Conservation (phyloP, 306 rosid genomes). For the Glycine latifolia region DNA sequence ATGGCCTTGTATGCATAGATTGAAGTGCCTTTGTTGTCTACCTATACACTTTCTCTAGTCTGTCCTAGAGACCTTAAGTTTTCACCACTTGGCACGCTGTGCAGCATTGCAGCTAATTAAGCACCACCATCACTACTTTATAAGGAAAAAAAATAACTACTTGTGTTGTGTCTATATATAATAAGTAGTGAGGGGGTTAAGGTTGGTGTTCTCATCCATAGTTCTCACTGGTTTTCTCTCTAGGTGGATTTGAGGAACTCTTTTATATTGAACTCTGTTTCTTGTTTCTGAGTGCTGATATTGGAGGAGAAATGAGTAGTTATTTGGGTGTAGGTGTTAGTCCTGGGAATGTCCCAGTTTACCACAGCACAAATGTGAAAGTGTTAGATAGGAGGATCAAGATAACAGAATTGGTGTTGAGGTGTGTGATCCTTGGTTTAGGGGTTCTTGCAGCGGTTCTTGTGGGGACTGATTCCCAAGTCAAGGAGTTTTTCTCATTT, state of each 20-base stretch:
- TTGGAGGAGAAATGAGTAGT: slow-evolving; percentile 65
- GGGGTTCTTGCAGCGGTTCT: slow-evolving; percentile 79
- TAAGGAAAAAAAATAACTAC: neutral
- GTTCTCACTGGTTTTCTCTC: slow-evolving; percentile 2
- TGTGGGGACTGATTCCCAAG: slow-evolving; percentile 84
- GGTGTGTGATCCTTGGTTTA: slow-evolving; percentile 67
- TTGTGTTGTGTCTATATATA: slow-evolving; percentile 42
- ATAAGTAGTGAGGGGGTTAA: slow-evolving; percentile 34
- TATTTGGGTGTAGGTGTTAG: slow-evolving; percentile 81
- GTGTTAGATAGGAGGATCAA: slow-evolving; percentile 65
- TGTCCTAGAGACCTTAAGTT: slow-evolving; percentile 48
- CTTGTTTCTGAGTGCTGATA: slow-evolving; percentile 34
- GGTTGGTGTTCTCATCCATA: slow-evolving; percentile 16
- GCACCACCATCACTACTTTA: slow-evolving; percentile 43
- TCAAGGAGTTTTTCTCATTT: slow-evolving; percentile 68
- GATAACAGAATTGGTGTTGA: slow-evolving; percentile 75
- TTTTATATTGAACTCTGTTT: neutral
- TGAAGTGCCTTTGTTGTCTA: slow-evolving; percentile 42
- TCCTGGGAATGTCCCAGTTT: slow-evolving; percentile 79
- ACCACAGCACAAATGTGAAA: slow-evolving; percentile 59
- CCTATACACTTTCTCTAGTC: neutral
- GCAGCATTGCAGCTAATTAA: slow-evolving; percentile 26
- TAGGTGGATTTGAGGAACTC: slow-evolving; percentile 1
- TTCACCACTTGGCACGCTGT: slow-evolving; percentile 63
- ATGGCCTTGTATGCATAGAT: slow-evolving; percentile 36